Conservation (phyloP, 768 basidiomycete species). For the Cystobasidium tubakii region DNA sequence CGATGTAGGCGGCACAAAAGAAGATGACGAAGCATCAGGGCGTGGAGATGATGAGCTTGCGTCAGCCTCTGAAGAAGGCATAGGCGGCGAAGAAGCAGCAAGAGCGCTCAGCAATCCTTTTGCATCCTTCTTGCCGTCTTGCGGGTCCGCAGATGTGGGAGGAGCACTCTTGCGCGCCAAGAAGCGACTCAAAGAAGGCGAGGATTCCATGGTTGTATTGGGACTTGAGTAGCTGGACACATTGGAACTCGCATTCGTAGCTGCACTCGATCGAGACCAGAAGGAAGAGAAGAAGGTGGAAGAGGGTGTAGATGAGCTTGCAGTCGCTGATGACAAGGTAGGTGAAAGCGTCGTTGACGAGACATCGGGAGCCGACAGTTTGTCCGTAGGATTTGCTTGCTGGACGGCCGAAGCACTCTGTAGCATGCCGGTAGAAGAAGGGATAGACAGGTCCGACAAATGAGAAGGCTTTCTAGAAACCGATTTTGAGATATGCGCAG, state of each 20-base stretch:
- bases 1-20: background rate
- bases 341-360: background rate
- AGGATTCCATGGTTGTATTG: background rate
- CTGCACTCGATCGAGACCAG: background rate
- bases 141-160: background rate
- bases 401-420: background rate
- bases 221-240: background rate
- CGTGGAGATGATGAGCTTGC: background rate
- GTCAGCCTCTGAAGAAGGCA: background rate
- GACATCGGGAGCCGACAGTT: background rate
- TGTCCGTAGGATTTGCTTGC: background rate
- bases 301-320: background rate
- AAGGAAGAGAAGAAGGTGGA: slow-evolving; percentile 7
- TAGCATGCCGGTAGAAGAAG: background rate
- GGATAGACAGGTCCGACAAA: background rate
- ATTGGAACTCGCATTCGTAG: background rate
- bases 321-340: background rate
- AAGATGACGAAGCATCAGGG: background rate
- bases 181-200: slow-evolving; percentile 13
- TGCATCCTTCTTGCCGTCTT: background rate
- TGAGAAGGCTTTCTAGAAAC: background rate
- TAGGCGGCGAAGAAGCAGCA: background rate
- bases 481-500: background rate
- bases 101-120: slow-evolving; percentile 16
- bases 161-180: background rate